phyloP scores from a whole-genome alignment of 2,329 filamentous ascomycete species.

The Aureobasidium mangrovei region DNA sequence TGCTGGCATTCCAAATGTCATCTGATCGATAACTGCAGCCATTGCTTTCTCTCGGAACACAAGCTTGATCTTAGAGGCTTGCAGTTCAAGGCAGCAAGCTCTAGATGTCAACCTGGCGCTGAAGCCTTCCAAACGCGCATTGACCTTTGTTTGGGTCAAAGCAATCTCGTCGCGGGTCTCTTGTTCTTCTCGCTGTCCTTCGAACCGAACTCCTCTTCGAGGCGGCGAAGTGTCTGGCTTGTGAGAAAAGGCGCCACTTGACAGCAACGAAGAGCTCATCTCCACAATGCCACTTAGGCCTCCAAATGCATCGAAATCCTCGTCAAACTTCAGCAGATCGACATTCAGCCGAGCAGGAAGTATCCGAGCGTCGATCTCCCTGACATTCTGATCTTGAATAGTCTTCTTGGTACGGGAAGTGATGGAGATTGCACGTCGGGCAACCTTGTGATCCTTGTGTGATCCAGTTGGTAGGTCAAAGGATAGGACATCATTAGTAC shows the following conservation, averaged over 20 bases:
- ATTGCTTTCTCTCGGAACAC: constrained; percentile 66
- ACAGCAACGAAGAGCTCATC: constrained; percentile 74
- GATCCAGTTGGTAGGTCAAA: neutral
- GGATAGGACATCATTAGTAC: constrained; percentile 6
- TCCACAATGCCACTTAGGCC: constrained; percentile 87
- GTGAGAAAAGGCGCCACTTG: constrained; percentile 34
- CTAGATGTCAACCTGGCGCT: constrained; percentile 68
- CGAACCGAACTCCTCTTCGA: constrained; percentile 49
- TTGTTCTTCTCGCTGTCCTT: constrained; percentile 23
- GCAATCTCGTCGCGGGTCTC: constrained; percentile 22
- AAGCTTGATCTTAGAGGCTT: constrained; percentile 74
- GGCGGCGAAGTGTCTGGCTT: constrained; percentile 26
- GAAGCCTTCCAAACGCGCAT: constrained; percentile 67
- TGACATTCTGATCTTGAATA: constrained; percentile 19
- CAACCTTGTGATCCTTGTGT: neutral
- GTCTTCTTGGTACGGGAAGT: constrained; percentile 15
- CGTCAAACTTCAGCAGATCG: constrained; percentile 58
- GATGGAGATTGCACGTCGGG: neutral
- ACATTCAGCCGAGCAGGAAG: constrained; percentile 67
- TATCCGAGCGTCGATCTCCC: constrained; percentile 56
- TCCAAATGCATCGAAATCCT: constrained; percentile 80
- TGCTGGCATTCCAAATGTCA: constrained; percentile 60
- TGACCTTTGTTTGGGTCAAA: constrained; percentile 50
- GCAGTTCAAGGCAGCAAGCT: constrained; percentile 63
- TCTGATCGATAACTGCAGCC: constrained; percentile 63